Percentiles rank a stretch among this genome's conserved stretches.
These are phyloP conservation scores for Mrakia hoshinonis DNA, from an alignment of 768 basidiomycete species.

Conservation along the genomic window DNA sequence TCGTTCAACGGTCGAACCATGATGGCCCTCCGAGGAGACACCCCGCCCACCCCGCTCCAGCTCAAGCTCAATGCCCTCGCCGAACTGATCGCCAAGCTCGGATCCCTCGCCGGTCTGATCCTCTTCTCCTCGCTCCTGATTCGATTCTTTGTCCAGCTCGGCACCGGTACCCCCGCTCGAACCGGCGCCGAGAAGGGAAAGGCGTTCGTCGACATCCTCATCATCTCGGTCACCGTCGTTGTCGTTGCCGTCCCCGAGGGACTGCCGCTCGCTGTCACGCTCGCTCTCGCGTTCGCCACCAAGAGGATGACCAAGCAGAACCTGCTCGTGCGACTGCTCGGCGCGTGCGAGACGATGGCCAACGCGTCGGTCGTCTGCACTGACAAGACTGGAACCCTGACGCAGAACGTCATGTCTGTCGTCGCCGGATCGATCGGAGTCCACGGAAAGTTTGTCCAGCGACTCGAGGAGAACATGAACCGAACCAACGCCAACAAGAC, in stretches of 20 bases:
- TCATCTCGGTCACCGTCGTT: slow-evolving; percentile 37
- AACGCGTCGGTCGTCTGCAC: slow-evolving; percentile 66
- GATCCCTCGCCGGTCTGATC: slow-evolving; percentile 66
- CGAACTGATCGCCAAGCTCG: slow-evolving; percentile 87
- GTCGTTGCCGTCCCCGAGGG: slow-evolving; percentile 87
- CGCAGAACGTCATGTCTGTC: slow-evolving; percentile 85
- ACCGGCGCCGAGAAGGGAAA: slow-evolving; percentile 24
- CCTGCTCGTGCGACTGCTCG: slow-evolving; percentile 85
- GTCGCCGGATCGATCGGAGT: slow-evolving; percentile 93
- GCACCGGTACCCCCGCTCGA: slow-evolving; percentile 25
- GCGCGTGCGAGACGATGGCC: slow-evolving; percentile 97
- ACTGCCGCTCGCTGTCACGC: slow-evolving; percentile 86
- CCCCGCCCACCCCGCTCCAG: slow-evolving; percentile 86
- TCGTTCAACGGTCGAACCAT: slow-evolving; percentile 95
- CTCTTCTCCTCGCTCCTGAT: slow-evolving; percentile 84
- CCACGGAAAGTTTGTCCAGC: slow-evolving; percentile 83
- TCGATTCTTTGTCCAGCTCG: slow-evolving; percentile 84
- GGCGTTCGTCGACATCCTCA: slow-evolving; percentile 30
- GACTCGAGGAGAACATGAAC: slow-evolving; percentile 59
- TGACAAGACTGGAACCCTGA: slow-evolving; percentile 94
- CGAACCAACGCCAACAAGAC: slow-evolving; percentile 62
- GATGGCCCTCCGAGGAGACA: slow-evolving; percentile 83
- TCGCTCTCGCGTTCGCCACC: slow-evolving; percentile 93
- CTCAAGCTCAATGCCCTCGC: slow-evolving; percentile 88
- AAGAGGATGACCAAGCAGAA: slow-evolving; percentile 97